Evolutionary conservation across 768 basidiomycete species (phyloP), one percentile per base, ranked within the genome.

Genomic region (Lactarius hengduanensis): DNA sequence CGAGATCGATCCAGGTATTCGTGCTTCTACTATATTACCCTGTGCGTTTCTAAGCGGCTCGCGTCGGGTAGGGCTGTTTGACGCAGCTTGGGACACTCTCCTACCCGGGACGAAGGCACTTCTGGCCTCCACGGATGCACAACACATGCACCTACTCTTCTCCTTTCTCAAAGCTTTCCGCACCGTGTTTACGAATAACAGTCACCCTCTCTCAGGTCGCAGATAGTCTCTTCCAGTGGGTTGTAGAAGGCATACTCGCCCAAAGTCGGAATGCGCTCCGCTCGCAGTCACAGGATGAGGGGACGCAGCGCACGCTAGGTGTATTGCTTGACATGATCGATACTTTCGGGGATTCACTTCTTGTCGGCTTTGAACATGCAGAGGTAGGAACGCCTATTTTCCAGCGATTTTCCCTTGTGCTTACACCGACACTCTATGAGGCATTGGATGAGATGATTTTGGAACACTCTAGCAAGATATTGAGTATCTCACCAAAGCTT

Each of bases 261-360:
- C 76, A 65, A 40, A 77, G 79, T 53, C 75, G 77, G 45, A 62
- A 68, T 3, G 61, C 73, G 15, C 70, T 78, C 16, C 63, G 64
- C 16, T 64, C 65, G 57, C 64, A 65, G n/a, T 34, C 56, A 66
- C 71, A 73, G 18, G 66, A 71, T 28, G 70, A 71, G 34, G 67
- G 50, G 4, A 22, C 70, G 10, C 64, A 75, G 16, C 65, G 50
- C 16, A 65, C 63, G 20, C 65, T 76, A 1, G 59, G 56, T 20
- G 70, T 73, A 32, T 73, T 86, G 34, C 77, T 81, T 16, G 76
- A 76, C 45, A 74, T 88, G 40, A 70, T 90, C 50, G 77, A 81
- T 11, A 77, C 79, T 6, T 89, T 90, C 66, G 83, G 83, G 2
- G 74, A 78, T 8, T 75, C 77, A 0, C 71, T 90, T 16, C 87